Evolutionary conservation across 208 protist genomes (phyloP).

Genomic region (Crithidia brevicula): DNA sequence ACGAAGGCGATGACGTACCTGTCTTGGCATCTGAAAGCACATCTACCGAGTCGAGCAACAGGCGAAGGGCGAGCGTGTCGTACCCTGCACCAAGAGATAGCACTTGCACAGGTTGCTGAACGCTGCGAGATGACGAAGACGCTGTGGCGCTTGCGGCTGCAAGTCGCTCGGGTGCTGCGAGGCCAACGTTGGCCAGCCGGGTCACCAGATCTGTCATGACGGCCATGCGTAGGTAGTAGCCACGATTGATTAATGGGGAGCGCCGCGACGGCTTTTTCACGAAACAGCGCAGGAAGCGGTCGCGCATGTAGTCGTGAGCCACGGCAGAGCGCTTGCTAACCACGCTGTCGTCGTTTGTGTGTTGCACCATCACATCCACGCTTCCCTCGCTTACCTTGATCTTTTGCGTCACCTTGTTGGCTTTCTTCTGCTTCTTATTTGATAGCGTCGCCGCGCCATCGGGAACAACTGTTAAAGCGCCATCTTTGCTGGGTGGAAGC

Average conservation of each 20-base stretch:
- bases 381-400: conserved; percentile 48
- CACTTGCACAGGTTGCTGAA: conserved; percentile 73
- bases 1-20: neutral
- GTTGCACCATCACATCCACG: conserved; percentile 81
- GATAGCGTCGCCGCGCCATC: conserved; percentile 22
- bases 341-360: conserved; percentile 93
- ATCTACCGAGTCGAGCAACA: conserved; percentile 38
- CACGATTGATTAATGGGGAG: conserved; percentile 89
- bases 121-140: neutral
- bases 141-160: neutral
- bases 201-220: conserved; percentile 80
- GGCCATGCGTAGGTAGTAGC: conserved; percentile 89
- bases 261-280: conserved; percentile 78
- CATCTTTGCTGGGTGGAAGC: no score
- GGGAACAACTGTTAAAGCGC: no score
- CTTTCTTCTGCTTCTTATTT: conserved; percentile 62
- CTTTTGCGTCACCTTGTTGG: conserved; percentile 48
- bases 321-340: conserved; percentile 91
- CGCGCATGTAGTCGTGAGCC: conserved; percentile 66
- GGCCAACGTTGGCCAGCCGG: conserved; percentile 30
- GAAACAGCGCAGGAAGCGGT: conserved; percentile 84
- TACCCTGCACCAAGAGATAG: conserved; percentile 89
- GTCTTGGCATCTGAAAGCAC: neutral
- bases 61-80: conserved; percentile 84
- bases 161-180: conserved; percentile 8